Base-by-base conservation (phyloP, 192 early-diverging fungal species). In the Gorgonomyces haynaldii region DNA sequence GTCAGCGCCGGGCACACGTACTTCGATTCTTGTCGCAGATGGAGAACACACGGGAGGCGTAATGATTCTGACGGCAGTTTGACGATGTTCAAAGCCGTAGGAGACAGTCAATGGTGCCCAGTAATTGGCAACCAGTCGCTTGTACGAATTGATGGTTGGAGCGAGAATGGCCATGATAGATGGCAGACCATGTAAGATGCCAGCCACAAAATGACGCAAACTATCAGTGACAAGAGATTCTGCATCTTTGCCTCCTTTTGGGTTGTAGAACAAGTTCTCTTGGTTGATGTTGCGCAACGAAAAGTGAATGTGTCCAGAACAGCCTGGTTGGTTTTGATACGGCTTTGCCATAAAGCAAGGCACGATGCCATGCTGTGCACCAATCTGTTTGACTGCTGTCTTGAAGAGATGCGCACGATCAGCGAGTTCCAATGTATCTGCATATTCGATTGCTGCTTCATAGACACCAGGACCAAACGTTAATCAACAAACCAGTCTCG, bases 301-400 rank as follows among this genome's bases (percentile, higher is more conserved):
- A 53, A 89, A 76, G 64, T 89, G 86, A 9, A 82, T 57, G 56
- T 89, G 86, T 9, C 86, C 86, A 17, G 82, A 84, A 51, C 83
- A 85, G 2, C 86, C 86, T 1, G 86, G 86, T 17, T 82, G 56
- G 28, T 79, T 64, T 0, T 47, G 35, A 49, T 79, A 73, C 1
- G 86, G 86, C 45, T 89, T 89, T 2, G 86, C 86, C 86, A 89
- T 89, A 65, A 89, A 89, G 8, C 72, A 78, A 6, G 86, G 60
- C 58, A 84, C 81, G 31, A 89, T 60, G 1, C 81, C 81, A 44
- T 76, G 66, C 27, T 78, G 62, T 5, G 82, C 32, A 0, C 73
- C 84, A 19, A 89, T 62, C 52, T 84, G 79, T 57, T 89, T 89
- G 30, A 69, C 75, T 0, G 76, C 65, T 7, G 69, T 74, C 43